Evolutionary conservation across 1,284 basidiomycete species (phyloP).

Genomic region (Peniophora sp.): DNA sequence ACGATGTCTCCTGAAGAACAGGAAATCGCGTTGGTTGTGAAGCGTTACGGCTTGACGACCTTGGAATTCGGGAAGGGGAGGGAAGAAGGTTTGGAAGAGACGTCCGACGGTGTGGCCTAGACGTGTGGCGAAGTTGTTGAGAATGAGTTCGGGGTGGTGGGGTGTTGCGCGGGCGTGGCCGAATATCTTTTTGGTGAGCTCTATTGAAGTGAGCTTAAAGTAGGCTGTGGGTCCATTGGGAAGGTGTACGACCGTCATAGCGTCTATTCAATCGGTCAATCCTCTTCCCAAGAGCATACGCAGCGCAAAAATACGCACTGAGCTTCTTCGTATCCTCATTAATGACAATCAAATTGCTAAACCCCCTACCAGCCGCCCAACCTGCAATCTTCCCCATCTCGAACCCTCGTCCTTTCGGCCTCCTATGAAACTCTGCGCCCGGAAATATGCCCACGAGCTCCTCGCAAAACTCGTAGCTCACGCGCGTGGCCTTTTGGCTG

Average conservation of each 20-base stretch:
- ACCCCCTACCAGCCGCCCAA: constrained; percentile 89
- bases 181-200: constrained; percentile 80
- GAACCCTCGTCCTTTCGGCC: constrained; percentile 90
- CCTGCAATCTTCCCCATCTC: constrained; percentile 90
- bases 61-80: constrained; percentile 91
- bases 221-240: constrained; percentile 93
- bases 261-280: constrained; percentile 44
- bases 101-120: constrained; percentile 90
- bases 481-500: constrained; percentile 77
- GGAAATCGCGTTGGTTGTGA: constrained; percentile 96
- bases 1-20: constrained; percentile 95
- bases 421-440: constrained; percentile 87
- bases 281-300: neutral
- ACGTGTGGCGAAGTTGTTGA: constrained; percentile 93
- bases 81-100: constrained; percentile 94
- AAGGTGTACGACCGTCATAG: constrained; percentile 86
- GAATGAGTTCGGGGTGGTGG: constrained; percentile 92
- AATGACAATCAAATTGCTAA: constrained; percentile 85
- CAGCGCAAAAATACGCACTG: constrained; percentile 47
- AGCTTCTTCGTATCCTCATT: constrained; percentile 93
- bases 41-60: constrained; percentile 96
- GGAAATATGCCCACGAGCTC: constrained; percentile 91
- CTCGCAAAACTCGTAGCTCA: constrained; percentile 84
- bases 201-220: constrained; percentile 90
- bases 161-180: constrained; percentile 90